Conservation (phyloP, 768 basidiomycete species). For the Bullera alba region DNA sequence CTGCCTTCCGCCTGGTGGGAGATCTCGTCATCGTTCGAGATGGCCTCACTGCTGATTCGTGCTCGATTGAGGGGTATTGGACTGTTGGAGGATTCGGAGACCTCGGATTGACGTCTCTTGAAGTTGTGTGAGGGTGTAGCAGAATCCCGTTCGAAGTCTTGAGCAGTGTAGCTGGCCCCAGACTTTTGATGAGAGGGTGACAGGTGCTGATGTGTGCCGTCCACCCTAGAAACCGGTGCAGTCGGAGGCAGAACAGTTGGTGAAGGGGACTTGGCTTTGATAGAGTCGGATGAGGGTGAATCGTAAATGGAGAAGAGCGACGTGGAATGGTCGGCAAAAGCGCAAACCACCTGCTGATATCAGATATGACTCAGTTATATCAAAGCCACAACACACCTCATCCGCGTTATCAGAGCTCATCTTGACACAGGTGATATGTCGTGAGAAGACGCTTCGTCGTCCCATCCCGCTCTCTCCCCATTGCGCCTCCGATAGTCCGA, state of each 20-base stretch:
- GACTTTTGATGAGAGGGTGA: too few relatives aligned
- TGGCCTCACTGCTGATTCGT: too few relatives aligned
- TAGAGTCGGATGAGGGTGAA: conserved; percentile 13
- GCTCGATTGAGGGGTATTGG: too few relatives aligned
- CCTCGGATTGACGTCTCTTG: not conserved
- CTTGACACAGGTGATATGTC: conserved; percentile 45
- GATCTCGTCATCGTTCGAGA: too few relatives aligned
- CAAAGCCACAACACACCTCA: conserved; percentile 21
- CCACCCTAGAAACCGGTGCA: not conserved
- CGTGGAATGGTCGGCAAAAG: conserved; percentile 37
- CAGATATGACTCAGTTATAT: not conserved
- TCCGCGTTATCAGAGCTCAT: conserved; percentile 42
- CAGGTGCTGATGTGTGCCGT: too few relatives aligned
- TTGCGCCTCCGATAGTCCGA: conserved; percentile 54
- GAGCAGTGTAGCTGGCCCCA: too few relatives aligned
- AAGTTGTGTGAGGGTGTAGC: too few relatives aligned
- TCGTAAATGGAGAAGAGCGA: conserved; percentile 41
- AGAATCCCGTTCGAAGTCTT: too few relatives aligned
- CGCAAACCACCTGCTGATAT: conserved; percentile 22
- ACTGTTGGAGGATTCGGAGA: not conserved
- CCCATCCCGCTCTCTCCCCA: conserved; percentile 19
- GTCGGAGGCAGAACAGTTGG: not conserved
- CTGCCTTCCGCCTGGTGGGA: too few relatives aligned
- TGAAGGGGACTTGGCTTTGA: not conserved
- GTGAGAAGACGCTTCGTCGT: conserved; percentile 3